Percentiles rank a stretch among this genome's conserved stretches.
These are phyloP conservation scores for Ophiostoma triangulosporum DNA, from an alignment of 2,329 filamentous ascomycete species.

Conservation along the genomic window DNA sequence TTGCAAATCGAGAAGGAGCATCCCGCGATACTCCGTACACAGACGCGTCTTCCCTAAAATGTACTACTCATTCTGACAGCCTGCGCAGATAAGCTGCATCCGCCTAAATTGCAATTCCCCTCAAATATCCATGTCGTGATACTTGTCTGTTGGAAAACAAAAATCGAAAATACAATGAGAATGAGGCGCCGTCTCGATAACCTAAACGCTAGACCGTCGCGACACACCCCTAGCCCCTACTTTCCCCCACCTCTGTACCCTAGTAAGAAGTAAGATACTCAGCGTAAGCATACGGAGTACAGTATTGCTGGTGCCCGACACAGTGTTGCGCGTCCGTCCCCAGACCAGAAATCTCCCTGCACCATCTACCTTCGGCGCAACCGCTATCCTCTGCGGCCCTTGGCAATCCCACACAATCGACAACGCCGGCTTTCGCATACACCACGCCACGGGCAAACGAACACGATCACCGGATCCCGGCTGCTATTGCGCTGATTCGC, in stretches of 20 bases:
- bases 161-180: no score
- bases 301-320: not conserved
- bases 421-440: not conserved
- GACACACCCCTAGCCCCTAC: constrained; percentile 6
- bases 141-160: no score
- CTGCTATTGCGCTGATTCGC: not conserved
- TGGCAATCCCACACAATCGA: constrained; percentile 4
- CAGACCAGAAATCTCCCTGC: not conserved
- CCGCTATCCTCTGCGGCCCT: constrained; percentile 1
- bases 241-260: not conserved
- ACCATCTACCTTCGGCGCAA: constrained; percentile 3
- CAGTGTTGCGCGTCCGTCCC: not conserved
- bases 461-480: not conserved
- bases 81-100: no score
- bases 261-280: not conserved
- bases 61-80: no score
- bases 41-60: no score
- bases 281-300: not conserved
- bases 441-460: not conserved
- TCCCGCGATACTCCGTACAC: not conserved
- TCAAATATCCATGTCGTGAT: no score
- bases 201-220: not conserved
- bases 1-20: not conserved
- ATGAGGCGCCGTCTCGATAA: not conserved
- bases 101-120: no score